Base-by-base conservation (phyloP, 2,329 filamentous ascomycete genomes). In the Aspergillus fructus region DNA sequence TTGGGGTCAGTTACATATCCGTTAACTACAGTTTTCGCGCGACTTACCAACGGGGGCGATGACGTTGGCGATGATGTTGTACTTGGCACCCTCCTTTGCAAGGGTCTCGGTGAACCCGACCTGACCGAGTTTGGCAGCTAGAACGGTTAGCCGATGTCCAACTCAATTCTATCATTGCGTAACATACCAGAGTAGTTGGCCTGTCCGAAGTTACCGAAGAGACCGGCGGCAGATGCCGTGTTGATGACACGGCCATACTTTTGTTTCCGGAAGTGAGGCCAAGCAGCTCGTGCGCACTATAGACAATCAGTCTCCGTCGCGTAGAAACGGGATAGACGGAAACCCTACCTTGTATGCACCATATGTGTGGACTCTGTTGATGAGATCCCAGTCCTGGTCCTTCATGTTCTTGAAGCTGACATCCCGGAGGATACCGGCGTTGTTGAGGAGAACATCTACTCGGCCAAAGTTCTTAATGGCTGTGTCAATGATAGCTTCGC, bases 351-450 rank as follows among this genome's bases (percentile, higher is more conserved):
- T 97, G 84, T 96, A 99, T 70, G 92, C 89, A 67, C 94, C 94
- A 72, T 87, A 89, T 68, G 97, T 87, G 78, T 99, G 93, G 57
- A 97, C 93, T 74, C 87, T 89, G 78, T 93, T 90, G 74, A 97
- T 90, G 66, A 97, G 80, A 74, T 99, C 93, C 94, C 94, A 99
- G 76, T 99, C 94, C 72, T 89, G 79, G 75, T 99, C 94, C 76
- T 89, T 94, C 85, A 97, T 96, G 80, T 97, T 97, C 85, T 96
- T 96, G 82, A 99, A 97, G 83, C 90, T 93, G 72, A 97, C 77
- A 79, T 97, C 93, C 60, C 93, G 89, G 59, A 96, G 83, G 72
- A 97, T 97, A 71, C 94, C 93, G 60, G 94, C 94, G 74, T 97
- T 99, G 84, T 99, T 99, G 79, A 99, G 89, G 68, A 99, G 87